phyloP scores from a whole-genome alignment of 345 rosid species.

The Brassica carinata region DNA sequence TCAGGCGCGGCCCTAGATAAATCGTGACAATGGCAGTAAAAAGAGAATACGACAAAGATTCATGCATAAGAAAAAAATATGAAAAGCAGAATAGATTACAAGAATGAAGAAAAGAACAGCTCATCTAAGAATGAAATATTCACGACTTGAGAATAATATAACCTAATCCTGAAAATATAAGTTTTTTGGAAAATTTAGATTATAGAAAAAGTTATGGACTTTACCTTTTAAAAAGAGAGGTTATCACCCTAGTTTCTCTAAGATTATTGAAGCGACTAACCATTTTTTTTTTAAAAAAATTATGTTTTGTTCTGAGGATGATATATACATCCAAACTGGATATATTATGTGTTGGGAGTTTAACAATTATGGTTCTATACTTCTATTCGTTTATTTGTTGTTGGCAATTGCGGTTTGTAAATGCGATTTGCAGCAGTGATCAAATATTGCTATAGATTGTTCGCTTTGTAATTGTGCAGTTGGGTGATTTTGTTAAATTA shows the following conservation, averaged over 20 bases:
- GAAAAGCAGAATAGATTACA: not conserved
- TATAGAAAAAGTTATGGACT: not conserved
- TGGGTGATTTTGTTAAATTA: not conserved
- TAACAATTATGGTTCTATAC: not conserved
- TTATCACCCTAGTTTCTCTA: not conserved
- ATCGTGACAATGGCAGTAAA: not conserved
- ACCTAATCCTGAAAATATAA: not conserved
- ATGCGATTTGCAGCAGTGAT: not conserved
- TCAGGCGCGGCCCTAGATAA: too few relatives aligned
- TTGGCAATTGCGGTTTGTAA: not conserved
- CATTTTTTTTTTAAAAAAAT: not conserved
- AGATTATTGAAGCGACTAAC: not conserved
- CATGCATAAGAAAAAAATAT: not conserved
- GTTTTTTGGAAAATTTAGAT: not conserved
- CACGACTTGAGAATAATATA: not conserved
- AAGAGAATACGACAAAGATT: not conserved
- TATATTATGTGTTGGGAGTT: too few relatives aligned
- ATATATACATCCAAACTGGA: too few relatives aligned
- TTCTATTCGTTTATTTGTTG: not conserved
- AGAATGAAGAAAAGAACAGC: not conserved
- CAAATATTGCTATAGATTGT: not conserved
- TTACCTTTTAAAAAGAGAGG: not conserved
- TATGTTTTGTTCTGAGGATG: too few relatives aligned
- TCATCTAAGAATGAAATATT: not conserved
- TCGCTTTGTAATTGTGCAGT: not conserved